These are phyloP conservation scores for Berkeleyomyces basicola DNA, from an alignment of 2,329 filamentous ascomycete species.

Conservation along the genomic window DNA sequence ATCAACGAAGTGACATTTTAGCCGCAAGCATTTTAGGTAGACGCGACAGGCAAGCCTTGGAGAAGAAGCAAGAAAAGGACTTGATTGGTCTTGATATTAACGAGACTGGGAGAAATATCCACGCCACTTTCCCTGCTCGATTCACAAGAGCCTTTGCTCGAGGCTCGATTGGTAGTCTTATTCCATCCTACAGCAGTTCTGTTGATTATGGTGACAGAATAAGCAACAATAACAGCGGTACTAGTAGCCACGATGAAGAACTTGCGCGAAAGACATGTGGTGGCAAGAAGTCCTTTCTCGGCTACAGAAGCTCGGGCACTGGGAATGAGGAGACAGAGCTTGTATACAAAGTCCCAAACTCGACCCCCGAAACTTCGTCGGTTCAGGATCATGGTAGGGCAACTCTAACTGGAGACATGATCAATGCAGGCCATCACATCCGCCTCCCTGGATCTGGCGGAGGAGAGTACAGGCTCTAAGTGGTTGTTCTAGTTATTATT, in stretches of 20 bases:
- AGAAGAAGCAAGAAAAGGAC: constrained; percentile 1
- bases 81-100: constrained; percentile 1
- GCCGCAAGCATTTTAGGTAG: not conserved
- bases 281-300: not conserved
- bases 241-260: not conserved
- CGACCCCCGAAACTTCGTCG: not conserved
- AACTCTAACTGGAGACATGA: not conserved
- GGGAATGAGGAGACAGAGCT: not conserved
- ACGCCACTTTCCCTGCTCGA: constrained; percentile 6
- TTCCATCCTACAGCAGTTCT: not conserved
- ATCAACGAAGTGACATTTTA: not conserved
- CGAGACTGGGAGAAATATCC: not conserved
- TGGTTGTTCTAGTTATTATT: not conserved
- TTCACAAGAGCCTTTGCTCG: constrained; percentile 7
- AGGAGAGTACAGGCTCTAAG: not conserved
- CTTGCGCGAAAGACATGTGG: not conserved
- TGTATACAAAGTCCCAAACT: not conserved
- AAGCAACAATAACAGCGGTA: not conserved
- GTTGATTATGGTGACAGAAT: not conserved
- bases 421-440: not conserved
- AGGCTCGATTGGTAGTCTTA: constrained; percentile 7
- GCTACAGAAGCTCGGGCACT: not conserved
- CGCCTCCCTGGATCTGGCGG: not conserved
- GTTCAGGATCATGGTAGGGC: not conserved
- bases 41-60: not conserved